Percentiles rank a stretch among this genome's conserved stretches.
phyloP scores from a whole-genome alignment of 2,329 filamentous ascomycete species.

The Sclerotinia nivalis region DNA sequence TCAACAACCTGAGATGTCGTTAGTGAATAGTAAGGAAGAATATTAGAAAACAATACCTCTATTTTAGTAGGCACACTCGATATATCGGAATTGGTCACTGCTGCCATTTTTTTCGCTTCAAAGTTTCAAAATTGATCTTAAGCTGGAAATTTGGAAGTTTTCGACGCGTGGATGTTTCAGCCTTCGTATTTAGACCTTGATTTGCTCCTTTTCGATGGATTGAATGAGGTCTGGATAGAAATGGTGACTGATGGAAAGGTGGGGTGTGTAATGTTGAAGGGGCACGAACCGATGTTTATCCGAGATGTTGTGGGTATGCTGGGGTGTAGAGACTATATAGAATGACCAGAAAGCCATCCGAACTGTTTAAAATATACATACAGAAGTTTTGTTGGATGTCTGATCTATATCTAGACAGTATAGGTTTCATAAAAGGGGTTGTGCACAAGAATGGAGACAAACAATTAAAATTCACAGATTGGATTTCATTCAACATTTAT shows the following conservation, averaged over 20 bases:
- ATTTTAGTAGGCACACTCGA: constrained; percentile 16
- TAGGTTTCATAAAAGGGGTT: too few relatives aligned
- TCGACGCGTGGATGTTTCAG: neutral
- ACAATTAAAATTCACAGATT: too few relatives aligned
- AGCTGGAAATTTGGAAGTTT: neutral
- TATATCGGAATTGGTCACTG: constrained; percentile 24
- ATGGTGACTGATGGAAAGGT: neutral
- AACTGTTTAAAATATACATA: neutral
- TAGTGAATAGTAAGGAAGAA: neutral
- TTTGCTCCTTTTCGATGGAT: neutral
- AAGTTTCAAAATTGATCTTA: neutral
- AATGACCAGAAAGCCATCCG: neutral
- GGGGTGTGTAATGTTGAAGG: neutral
- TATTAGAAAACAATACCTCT: constrained; percentile 11
- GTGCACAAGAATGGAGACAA: too few relatives aligned
- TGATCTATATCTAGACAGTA: too few relatives aligned
- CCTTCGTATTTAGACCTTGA: neutral
- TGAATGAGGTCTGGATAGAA: neutral
- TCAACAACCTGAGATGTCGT: constrained; percentile 6
- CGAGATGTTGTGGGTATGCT: neutral
- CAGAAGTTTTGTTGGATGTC: too few relatives aligned
- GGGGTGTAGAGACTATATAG: neutral
- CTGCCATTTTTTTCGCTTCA: constrained; percentile 18
- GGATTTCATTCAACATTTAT: too few relatives aligned
- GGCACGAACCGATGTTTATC: neutral